phyloP scores from a whole-genome alignment of 225 moss, liverwort and hornwort genomes.

The Thuidium tamariscinum region DNA sequence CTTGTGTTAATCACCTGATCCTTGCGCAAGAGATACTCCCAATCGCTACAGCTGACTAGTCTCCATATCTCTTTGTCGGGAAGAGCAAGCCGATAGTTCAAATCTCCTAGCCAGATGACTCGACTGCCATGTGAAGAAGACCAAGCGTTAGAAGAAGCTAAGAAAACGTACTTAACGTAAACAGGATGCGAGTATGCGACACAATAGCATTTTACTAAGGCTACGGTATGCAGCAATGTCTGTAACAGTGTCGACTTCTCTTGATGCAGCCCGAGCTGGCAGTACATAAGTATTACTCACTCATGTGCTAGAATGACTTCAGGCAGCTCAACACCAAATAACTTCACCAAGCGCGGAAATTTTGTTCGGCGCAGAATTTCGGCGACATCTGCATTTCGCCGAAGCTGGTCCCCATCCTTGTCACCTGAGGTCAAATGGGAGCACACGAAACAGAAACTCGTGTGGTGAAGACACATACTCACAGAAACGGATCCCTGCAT shows the following conservation, averaged over 20 bases:
- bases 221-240: not conserved
- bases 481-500: slow-evolving; percentile 85
- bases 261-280: not conserved
- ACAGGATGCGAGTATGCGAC: not conserved
- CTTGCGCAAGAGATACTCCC: slow-evolving; percentile 29
- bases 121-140: slow-evolving; percentile 18
- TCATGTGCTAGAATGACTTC: slow-evolving; percentile 77
- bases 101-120: slow-evolving; percentile 50
- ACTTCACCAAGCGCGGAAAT: slow-evolving; percentile 63
- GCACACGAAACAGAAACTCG: slow-evolving; percentile 84
- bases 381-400: slow-evolving; percentile 72
- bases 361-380: slow-evolving; percentile 80
- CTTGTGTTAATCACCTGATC: slow-evolving; percentile 30
- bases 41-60: slow-evolving; percentile 17
- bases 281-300: slow-evolving; percentile 24
- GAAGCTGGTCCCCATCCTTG: slow-evolving; percentile 78
- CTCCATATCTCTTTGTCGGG: slow-evolving; percentile 43
- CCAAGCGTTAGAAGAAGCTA: not conserved
- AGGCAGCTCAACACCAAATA: slow-evolving; percentile 53
- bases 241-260: not conserved
- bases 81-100: slow-evolving; percentile 45
- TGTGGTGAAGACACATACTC: slow-evolving; percentile 89
- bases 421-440: slow-evolving; percentile 78
- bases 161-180: not conserved
- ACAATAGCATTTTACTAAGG: not conserved